Evolutionary conservation across 768 basidiomycete genomes (phyloP).

Genomic region (Rhodotorula kratochvilovae): DNA sequence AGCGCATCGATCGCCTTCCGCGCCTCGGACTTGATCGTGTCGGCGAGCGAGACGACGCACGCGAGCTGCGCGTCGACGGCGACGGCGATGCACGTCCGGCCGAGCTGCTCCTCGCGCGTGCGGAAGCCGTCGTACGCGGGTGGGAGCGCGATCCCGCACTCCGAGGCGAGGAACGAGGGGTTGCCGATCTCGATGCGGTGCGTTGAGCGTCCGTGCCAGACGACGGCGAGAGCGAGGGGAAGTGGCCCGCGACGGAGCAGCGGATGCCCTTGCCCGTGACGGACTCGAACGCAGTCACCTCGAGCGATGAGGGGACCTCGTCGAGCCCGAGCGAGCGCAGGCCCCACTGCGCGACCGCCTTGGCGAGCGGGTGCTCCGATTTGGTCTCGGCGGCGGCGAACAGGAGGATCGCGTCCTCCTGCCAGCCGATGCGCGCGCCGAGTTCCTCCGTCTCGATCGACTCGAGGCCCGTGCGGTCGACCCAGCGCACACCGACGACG

Average conservation of each 20-base stretch:
- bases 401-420: conserved; percentile 62
- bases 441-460: conserved; percentile 2
- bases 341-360: conserved; percentile 80
- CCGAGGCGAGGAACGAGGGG: conserved; percentile 58
- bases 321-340: conserved; percentile 57
- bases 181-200: conserved; percentile 65
- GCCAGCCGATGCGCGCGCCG: conserved; percentile 16
- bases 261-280: conserved; percentile 83
- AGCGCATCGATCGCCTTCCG: conserved; percentile 74
- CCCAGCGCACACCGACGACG: conserved; percentile 75
- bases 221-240: conserved; percentile 30
- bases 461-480: conserved; percentile 17
- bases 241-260: conserved; percentile 55
- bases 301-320: conserved; percentile 54
- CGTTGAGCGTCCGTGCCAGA: conserved; percentile 46
- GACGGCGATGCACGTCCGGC: conserved; percentile 81
- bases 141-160: conserved; percentile 55
- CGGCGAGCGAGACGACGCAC: conserved; percentile 77
- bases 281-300: conserved; percentile 74
- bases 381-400: conserved; percentile 79
- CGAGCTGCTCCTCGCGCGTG: conserved; percentile 62
- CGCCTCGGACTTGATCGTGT: conserved; percentile 80
- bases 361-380: conserved; percentile 94
- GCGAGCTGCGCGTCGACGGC: conserved; percentile 65
- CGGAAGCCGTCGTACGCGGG: conserved; percentile 63